Percentiles rank a stretch among this genome's conserved stretches.
These are phyloP conservation scores for Aspergillus sp. DNA, from an alignment of 2,329 filamentous ascomycete species.

Conservation along the genomic window DNA sequence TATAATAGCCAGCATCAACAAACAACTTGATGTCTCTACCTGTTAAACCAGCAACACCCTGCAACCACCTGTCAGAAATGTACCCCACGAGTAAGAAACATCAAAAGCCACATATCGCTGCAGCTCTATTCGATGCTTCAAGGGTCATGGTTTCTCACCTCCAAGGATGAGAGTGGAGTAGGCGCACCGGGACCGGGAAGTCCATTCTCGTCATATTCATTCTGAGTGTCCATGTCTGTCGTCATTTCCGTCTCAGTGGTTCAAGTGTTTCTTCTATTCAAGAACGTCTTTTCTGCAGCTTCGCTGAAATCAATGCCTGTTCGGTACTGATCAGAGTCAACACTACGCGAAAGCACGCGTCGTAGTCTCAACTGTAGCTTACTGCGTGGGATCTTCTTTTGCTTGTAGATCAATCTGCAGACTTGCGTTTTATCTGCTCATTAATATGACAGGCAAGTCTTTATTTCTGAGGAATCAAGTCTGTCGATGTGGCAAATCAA, in stretches of 20 bases:
- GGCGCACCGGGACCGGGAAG: constrained; percentile 86
- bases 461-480: neutral
- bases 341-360: constrained; percentile 11
- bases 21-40: constrained; percentile 92
- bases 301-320: no score
- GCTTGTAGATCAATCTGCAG: neutral
- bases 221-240: constrained; percentile 62
- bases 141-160: constrained; percentile 55
- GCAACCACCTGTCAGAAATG: neutral
- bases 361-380: neutral
- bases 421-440: no score
- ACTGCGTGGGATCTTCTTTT: neutral
- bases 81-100: no score
- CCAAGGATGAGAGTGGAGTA: constrained; percentile 76
- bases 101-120: no score
- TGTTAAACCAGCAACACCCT: constrained; percentile 87
- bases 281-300: no score
- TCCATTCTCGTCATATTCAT: constrained; percentile 67
- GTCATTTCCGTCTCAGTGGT: constrained; percentile 25
- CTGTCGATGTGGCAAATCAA: constrained; percentile 19
- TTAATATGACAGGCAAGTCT: neutral
- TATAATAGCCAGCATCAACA: constrained; percentile 88
- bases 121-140: neutral
- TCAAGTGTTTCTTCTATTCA: no score
- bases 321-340: neutral